Base-by-base conservation (phyloP, 1,284 basidiomycete genomes). In the Tilletia walkeri region DNA sequence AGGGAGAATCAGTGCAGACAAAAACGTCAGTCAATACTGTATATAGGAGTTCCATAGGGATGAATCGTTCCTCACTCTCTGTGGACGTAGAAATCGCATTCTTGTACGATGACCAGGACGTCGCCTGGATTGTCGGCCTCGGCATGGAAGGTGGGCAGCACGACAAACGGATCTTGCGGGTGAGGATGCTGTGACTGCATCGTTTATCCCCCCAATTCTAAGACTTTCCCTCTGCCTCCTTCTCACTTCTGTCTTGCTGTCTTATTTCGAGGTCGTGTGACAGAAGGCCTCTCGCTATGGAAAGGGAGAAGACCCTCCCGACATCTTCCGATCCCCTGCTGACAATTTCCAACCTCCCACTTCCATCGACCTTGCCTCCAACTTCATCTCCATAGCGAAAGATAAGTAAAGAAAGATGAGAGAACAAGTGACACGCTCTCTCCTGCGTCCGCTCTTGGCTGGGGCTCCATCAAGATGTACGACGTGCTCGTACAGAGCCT, bases 31-130 rank as follows among this genome's bases (percentile, higher is more conserved):
- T 53, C 18, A 30, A 5, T 65, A 30, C 49, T 34, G 47, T 1
- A 53, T 18, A 39, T 1, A 3, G 14, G 66, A 38, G 65, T 18
- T n/a, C 16, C 2, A 30, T 30, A 30, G 24, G 38, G 48, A 38
- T 5, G 20, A 20, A 45, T 12, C 12, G 2, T n/a, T 67, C 36
- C 70, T 72, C 65, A 72, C 71, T 77, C 71, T 54, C 72, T 74
- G 50, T 79, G 78, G 24, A 78, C 76, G 49, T 69, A 79, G 20
- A 78, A 79, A 47, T 76, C 71, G n/a, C 73, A 71, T 4, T 70
- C 76, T 1, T 72, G 68, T 36, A 73, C 75, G 5, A 70, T 54
- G 45, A 79, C 72, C 30, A 76, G 49, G 36, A 79, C 76, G 65
- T 78, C 73, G 39, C 78, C 78, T 16, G 73, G 34, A 45, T 70